phyloP scores from a whole-genome alignment of 2,329 filamentous ascomycete genomes.

The Lasiodiplodia theobromae region DNA sequence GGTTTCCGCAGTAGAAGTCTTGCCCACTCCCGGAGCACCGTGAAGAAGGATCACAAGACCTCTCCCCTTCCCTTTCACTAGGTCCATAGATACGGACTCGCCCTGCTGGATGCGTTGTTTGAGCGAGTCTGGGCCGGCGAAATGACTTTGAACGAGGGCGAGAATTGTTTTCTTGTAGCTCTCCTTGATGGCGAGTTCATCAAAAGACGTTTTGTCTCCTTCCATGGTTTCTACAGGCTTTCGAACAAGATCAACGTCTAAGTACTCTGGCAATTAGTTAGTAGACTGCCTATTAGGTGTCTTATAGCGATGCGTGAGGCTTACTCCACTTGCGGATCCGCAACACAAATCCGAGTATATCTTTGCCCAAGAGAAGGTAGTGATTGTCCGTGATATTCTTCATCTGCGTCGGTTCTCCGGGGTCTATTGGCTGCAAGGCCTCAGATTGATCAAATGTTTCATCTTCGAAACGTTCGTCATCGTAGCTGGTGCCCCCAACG shows the following conservation, averaged over 20 bases:
- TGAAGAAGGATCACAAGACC: conserved; percentile 25
- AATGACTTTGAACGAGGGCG: neutral
- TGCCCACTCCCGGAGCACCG: conserved; percentile 24
- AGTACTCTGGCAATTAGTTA: neutral
- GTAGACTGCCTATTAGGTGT: neutral
- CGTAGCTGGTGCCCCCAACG: neutral
- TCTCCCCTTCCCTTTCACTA: conserved; percentile 43
- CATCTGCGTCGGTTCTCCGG: neutral
- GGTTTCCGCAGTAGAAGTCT: conserved; percentile 42
- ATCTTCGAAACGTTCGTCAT: neutral
- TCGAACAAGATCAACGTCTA: neutral
- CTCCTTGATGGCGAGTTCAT: neutral
- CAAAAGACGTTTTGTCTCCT: neutral
- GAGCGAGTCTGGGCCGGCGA: no score
- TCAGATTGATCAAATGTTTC: neutral
- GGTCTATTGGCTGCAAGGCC: neutral
- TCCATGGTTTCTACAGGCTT: neutral
- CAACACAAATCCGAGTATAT: neutral
- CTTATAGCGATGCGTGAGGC: neutral
- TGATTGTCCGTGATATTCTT: neutral
- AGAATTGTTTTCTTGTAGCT: neutral
- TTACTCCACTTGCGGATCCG: neutral
- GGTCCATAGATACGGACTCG: conserved; percentile 31
- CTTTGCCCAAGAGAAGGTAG: neutral
- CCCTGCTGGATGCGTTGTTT: neutral